These are phyloP conservation scores for Bipolaris bicolor DNA, from an alignment of 2,329 filamentous ascomycete species.

Conservation along the genomic window DNA sequence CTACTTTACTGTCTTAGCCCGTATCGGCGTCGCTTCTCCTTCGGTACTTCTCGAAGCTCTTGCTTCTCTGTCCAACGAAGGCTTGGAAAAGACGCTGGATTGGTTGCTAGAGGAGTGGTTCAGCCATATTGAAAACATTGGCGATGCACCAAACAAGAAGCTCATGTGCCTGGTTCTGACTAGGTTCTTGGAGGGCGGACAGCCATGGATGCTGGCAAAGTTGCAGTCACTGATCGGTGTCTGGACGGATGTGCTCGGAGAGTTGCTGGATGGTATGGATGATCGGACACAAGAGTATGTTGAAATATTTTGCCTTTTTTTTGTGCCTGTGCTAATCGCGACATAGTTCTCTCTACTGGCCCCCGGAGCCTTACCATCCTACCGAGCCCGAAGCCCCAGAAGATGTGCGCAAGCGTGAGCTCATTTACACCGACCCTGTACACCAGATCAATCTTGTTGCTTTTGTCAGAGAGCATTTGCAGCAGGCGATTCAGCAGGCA, in stretches of 20 bases:
- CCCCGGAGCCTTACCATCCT: conserved; percentile 38
- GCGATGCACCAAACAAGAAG: conserved; percentile 70
- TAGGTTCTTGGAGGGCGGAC: conserved; percentile 69
- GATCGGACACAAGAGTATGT: conserved; percentile 51
- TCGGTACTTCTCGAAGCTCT: conserved; percentile 66
- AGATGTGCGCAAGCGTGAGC: conserved; percentile 55
- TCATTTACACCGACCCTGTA: conserved; percentile 68
- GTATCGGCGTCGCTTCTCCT: conserved; percentile 76
- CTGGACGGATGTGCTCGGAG: conserved; percentile 73
- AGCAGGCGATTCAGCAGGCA: conserved; percentile 62
- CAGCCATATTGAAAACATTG: conserved; percentile 70
- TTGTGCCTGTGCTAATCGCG: not conserved
- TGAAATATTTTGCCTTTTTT: not conserved
- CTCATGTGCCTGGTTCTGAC: conserved; percentile 76
- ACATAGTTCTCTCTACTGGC: conserved; percentile 52
- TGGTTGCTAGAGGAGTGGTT: conserved; percentile 69
- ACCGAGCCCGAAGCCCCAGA: conserved; percentile 52
- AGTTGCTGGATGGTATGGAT: conserved; percentile 67
- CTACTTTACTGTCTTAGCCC: conserved; percentile 82
- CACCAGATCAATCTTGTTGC: conserved; percentile 68
- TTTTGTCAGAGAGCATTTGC: conserved; percentile 69
- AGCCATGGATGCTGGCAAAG: conserved; percentile 62
- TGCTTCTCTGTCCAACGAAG: conserved; percentile 41
- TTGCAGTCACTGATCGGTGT: conserved; percentile 77
- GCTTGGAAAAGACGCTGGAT: conserved; percentile 45